Conservation (phyloP, 768 basidiomycete species). For the Phanerodontia chrysosporium region DNA sequence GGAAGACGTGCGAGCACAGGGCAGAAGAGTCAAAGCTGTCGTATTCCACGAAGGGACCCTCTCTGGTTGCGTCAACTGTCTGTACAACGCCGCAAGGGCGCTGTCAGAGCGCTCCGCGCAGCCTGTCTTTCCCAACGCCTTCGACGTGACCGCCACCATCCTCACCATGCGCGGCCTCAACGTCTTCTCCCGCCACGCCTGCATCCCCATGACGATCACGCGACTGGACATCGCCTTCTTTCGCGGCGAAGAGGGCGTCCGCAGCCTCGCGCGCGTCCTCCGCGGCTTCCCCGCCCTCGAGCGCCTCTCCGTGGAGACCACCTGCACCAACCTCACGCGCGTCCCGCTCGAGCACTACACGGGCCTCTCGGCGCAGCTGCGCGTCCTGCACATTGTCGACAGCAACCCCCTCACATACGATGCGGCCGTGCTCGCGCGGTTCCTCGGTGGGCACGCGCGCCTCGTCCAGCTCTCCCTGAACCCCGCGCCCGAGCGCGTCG, state of each 20-base stretch:
- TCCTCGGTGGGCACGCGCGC: neutral
- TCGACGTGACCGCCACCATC: neutral
- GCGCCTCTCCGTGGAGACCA: neutral
- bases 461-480: neutral
- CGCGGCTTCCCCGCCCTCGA: neutral
- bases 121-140: neutral
- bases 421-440: neutral
- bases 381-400: neutral
- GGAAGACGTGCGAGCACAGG: neutral
- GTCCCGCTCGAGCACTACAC: neutral
- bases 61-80: neutral
- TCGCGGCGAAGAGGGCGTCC: constrained; percentile 83
- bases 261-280: constrained; percentile 60
- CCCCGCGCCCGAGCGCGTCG: neutral
- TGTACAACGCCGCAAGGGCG: no score
- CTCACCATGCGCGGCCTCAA: neutral
- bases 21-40: neutral
- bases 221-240: constrained; percentile 73
- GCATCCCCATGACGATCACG: constrained; percentile 54
- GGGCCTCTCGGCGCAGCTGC: neutral
- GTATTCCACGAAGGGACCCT: neutral
- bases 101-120: neutral
- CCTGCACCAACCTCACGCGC: neutral
- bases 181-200: neutral
- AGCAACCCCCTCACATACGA: neutral